Conservation (phyloP, 306 rosid species). For the Hippophae gyantsensis region DNA sequence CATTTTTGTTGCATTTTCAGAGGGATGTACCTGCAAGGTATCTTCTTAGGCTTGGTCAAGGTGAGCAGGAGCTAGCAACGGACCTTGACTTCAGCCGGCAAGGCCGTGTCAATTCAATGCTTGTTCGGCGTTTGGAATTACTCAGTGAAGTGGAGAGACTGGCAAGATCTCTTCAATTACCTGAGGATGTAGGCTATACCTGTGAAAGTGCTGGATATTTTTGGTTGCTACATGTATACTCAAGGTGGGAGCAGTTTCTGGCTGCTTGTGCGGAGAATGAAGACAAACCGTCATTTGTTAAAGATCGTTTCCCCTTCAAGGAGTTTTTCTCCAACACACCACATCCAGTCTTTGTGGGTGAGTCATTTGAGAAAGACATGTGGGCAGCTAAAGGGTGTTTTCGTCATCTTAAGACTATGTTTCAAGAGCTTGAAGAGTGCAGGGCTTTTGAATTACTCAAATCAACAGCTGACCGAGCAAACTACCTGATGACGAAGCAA, state of each 20-base stretch:
- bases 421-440: conserved; percentile 99
- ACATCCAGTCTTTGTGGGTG: conserved; percentile 63
- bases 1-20: conserved; percentile 29
- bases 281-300: conserved; percentile 55
- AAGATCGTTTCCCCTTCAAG: conserved; percentile 89
- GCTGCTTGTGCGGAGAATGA: conserved; percentile 73
- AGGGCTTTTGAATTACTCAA: conserved; percentile 90
- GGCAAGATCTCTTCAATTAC: conserved; percentile 94
- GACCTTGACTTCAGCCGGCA: conserved; percentile 98
- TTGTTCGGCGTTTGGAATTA: conserved; percentile 77
- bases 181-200: conserved; percentile 96
- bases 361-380: conserved; percentile 84
- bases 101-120: conserved; percentile 98
- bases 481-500: conserved; percentile 95
- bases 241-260: conserved; percentile 89
- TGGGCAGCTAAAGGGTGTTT: conserved; percentile 83
- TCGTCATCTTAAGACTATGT: conserved; percentile 81
- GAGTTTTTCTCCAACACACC: conserved; percentile 72
- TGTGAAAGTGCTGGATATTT: conserved; percentile 99
- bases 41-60: conserved; percentile 99
- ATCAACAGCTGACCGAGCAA: conserved; percentile 97
- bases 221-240: conserved; percentile 97
- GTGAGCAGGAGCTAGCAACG: conserved; percentile 97
- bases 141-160: conserved; percentile 86
- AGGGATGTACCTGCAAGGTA: conserved; percentile 99